These are phyloP conservation scores for Kwoniella sp. DNA, from an alignment of 768 basidiomycete genomes.

Conservation along the genomic window DNA sequence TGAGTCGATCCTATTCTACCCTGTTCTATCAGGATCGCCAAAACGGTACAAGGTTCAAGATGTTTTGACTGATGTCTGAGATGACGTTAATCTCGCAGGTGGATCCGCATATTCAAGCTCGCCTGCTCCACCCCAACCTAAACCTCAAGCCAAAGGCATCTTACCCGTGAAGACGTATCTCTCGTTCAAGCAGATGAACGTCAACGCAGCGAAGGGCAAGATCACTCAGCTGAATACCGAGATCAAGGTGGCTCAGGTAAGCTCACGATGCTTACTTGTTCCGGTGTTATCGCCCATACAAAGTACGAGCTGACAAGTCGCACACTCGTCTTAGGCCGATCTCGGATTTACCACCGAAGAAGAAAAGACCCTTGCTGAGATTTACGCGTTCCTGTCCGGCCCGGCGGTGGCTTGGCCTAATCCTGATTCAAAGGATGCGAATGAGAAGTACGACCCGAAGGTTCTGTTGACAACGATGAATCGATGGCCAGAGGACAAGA, in stretches of 20 bases:
- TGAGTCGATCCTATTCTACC: conserved; percentile 17
- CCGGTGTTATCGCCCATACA: too few species aligned
- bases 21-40: too few species aligned
- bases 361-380: conserved; percentile 37
- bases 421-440: conserved; percentile 22
- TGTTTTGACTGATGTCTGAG: too few species aligned
- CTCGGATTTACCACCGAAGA: conserved; percentile 34
- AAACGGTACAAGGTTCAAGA: too few species aligned
- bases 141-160: conserved; percentile 43
- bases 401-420: conserved; percentile 32
- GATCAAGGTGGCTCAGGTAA: conserved; percentile 58
- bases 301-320: background rate
- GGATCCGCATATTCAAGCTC: conserved; percentile 53
- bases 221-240: conserved; percentile 71
- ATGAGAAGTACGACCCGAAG: conserved; percentile 37
- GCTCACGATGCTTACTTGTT: too few species aligned
- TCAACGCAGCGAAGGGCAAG: conserved; percentile 65
- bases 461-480: conserved; percentile 25
- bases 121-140: conserved; percentile 38
- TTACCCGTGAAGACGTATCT: conserved; percentile 61
- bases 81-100: conserved; percentile 2
- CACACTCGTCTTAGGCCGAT: conserved; percentile 16
- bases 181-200: conserved; percentile 78
- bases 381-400: conserved; percentile 34
- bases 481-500: conserved; percentile 50